Conservation (phyloP, 2,329 filamentous ascomycete genomes). For the Paraconiothyrium sp. region DNA sequence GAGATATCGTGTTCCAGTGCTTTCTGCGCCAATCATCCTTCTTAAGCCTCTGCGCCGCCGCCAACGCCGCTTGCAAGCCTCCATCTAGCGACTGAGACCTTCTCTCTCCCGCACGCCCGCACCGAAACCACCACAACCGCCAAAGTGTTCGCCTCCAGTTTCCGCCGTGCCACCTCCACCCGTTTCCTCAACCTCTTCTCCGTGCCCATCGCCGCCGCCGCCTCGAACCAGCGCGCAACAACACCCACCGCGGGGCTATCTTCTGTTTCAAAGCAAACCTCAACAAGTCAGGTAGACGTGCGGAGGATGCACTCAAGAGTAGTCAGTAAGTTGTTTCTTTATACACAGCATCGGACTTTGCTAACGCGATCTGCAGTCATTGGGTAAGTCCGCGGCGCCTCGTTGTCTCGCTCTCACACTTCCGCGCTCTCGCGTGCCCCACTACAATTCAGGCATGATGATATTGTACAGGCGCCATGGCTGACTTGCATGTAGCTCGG, state of each 20-base stretch:
- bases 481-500: conserved; percentile 71
- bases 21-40: conserved; percentile 24
- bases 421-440: conserved; percentile 19
- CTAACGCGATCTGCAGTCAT: conserved; percentile 47
- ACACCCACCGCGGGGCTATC: conserved; percentile 52
- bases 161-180: conserved; percentile 69
- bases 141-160: conserved; percentile 93
- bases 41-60: conserved; percentile 14
- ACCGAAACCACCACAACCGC: conserved; percentile 58
- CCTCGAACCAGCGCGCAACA: conserved; percentile 69
- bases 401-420: conserved; percentile 19
- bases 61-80: neutral
- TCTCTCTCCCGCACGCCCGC: conserved; percentile 23
- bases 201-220: conserved; percentile 77
- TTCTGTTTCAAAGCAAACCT: conserved; percentile 48
- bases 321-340: conserved; percentile 71
- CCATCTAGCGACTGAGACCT: conserved; percentile 6
- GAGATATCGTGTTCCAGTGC: conserved; percentile 29
- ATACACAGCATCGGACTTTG: conserved; percentile 14
- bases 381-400: conserved; percentile 42
- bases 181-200: conserved; percentile 77
- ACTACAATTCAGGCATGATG: conserved; percentile 17
- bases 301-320: conserved; percentile 91
- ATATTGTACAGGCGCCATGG: conserved; percentile 31
- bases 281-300: conserved; percentile 42